Percentiles rank a stretch among this genome's conserved stretches.
These are phyloP conservation scores for Talaromyces sp. DNA, from an alignment of 2,329 filamentous ascomycete species.

Conservation along the genomic window DNA sequence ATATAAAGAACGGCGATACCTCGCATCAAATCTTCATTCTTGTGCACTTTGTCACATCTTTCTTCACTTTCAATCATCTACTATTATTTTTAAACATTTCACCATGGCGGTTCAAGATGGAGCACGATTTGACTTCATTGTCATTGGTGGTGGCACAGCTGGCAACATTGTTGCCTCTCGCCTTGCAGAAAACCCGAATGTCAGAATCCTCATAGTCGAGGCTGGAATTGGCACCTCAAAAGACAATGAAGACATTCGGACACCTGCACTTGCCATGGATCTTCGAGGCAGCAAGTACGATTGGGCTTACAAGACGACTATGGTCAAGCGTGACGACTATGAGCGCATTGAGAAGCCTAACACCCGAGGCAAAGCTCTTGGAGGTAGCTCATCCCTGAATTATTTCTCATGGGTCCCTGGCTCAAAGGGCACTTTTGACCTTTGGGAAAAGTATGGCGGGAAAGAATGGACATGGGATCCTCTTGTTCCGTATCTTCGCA, in stretches of 20 bases:
- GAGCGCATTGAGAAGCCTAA: constrained; percentile 66
- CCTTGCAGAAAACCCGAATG: constrained; percentile 54
- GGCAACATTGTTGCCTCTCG: constrained; percentile 51
- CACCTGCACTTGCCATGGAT: constrained; percentile 59
- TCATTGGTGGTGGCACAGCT: constrained; percentile 42
- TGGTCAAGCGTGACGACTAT: constrained; percentile 60
- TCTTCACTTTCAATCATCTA: no score
- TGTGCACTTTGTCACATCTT: no score
- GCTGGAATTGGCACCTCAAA: constrained; percentile 49
- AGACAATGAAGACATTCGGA: constrained; percentile 57
- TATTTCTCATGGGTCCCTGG: constrained; percentile 68
- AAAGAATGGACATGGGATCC: constrained; percentile 60
- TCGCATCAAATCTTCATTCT: no score
- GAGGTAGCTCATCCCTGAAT: constrained; percentile 62
- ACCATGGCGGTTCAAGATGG: constrained; percentile 7
- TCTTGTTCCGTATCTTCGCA: constrained; percentile 56
- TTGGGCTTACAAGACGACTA: constrained; percentile 64
- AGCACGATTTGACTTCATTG: constrained; percentile 34
- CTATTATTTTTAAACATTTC: no score
- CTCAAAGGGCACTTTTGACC: constrained; percentile 59
- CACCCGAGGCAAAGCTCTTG: constrained; percentile 62
- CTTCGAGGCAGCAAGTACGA: constrained; percentile 61
- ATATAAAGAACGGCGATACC: no score
- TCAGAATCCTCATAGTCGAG: constrained; percentile 43
- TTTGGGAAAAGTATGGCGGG: constrained; percentile 51